Conservation (phyloP, 257 asterid species). For the Catharanthus roseus region DNA sequence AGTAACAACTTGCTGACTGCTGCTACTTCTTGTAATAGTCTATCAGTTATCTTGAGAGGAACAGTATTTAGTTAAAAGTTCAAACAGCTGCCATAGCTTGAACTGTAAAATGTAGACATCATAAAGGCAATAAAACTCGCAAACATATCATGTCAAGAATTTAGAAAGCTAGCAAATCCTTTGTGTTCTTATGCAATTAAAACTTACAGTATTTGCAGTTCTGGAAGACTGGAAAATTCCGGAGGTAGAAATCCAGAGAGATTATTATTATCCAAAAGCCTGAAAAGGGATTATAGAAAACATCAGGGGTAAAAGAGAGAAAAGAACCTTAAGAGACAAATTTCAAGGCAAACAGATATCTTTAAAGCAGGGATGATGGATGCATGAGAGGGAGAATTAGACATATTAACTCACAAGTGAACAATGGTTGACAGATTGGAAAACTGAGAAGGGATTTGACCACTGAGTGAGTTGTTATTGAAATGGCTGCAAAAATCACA, state of each 20-base stretch:
- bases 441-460: constrained; percentile 39
- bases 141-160: neutral
- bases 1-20: neutral
- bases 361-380: no score
- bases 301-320: neutral
- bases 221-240: constrained; percentile 27
- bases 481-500: constrained; percentile 38
- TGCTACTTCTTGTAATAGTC: neutral
- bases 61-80: no score
- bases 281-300: constrained; percentile 16
- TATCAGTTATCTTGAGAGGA: neutral
- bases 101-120: neutral
- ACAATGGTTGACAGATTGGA: constrained; percentile 27
- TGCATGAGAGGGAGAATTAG: neutral
- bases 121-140: neutral
- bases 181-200: constrained; percentile 6
- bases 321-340: neutral
- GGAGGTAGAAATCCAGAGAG: constrained; percentile 62
- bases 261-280: constrained; percentile 55
- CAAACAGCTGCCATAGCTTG: no score
- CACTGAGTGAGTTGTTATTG: constrained; percentile 47
- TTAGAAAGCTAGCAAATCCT: neutral
- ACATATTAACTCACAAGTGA: constrained; percentile 38
- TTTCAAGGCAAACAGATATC: neutral
- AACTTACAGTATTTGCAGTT: constrained; percentile 36